A percentile compares a stretch with the other conserved stretches of the same genome.
Evolutionary conservation across 2,329 filamentous ascomycete species (phyloP).

Genomic region (Aspergillus sp.): DNA sequence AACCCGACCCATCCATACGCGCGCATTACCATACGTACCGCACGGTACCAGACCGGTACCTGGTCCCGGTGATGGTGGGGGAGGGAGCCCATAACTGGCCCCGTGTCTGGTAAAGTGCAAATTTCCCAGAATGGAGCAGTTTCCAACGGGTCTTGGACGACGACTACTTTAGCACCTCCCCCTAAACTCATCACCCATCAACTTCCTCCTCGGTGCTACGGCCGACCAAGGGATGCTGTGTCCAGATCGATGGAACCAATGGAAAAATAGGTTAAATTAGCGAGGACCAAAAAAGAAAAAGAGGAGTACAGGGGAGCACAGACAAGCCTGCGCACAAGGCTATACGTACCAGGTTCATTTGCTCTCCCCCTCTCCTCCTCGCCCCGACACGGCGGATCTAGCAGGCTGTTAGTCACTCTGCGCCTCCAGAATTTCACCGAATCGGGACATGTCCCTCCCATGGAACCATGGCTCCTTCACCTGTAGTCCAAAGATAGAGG

Average conservation of each 20-base stretch:
- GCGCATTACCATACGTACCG: neutral
- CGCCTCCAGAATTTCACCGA: neutral
- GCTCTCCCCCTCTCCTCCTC: constrained; percentile 6
- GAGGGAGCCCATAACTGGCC: neutral
- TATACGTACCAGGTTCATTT: constrained; percentile 13
- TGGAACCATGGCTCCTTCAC: neutral
- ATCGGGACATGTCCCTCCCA: neutral
- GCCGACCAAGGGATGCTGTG: constrained; percentile 2
- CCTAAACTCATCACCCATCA: neutral
- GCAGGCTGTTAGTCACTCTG: constrained; percentile 8
- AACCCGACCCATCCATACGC: neutral
- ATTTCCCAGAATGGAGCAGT: constrained; percentile 6
- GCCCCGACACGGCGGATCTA: constrained; percentile 16
- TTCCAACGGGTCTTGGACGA: constrained; percentile 2
- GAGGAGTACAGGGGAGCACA: constrained; percentile 10
- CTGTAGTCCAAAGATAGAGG: neutral
- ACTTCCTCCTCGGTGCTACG: constrained; percentile 3
- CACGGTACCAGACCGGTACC: neutral
- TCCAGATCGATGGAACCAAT: constrained; percentile 15
- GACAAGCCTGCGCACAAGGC: constrained; percentile 17
- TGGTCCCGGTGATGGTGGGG: neutral
- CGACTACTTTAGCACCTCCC: neutral
- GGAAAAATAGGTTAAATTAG: constrained; percentile 1
- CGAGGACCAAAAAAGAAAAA: constrained; percentile 4
- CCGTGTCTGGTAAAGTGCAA: neutral